Conservation (phyloP, 2,329 filamentous ascomycete genomes). For the Fusarium scirpi region DNA sequence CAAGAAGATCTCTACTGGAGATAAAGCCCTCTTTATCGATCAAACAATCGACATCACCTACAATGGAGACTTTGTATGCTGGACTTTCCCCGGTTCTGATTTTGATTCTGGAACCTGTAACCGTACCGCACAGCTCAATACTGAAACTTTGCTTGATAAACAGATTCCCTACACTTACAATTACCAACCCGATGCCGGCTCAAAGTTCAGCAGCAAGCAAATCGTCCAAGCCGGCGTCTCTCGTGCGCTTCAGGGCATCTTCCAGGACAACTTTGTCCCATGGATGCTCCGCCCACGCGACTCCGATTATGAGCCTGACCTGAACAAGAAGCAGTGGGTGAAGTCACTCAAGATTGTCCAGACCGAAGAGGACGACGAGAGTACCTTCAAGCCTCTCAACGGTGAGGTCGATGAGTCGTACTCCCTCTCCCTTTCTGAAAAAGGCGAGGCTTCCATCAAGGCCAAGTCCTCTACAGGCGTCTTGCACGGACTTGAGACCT, state of each 20-base stretch:
- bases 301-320: slow-evolving; percentile 72
- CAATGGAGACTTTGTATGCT: slow-evolving; percentile 68
- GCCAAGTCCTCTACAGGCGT: slow-evolving; percentile 77
- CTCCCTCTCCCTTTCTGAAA: slow-evolving; percentile 68
- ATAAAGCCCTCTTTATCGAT: slow-evolving; percentile 65
- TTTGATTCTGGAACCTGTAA: slow-evolving; percentile 41
- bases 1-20: slow-evolving; percentile 62
- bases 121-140: slow-evolving; percentile 29
- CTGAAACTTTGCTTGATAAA: slow-evolving; percentile 52
- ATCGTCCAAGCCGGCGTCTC: slow-evolving; percentile 68
- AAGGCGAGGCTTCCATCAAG: slow-evolving; percentile 71
- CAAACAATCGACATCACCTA: slow-evolving; percentile 66
- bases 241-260: slow-evolving; percentile 73
- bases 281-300: slow-evolving; percentile 80
- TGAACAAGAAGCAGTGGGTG: slow-evolving; percentile 61
- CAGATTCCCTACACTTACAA: slow-evolving; percentile 64
- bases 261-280: slow-evolving; percentile 76
- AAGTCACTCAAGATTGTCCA: slow-evolving; percentile 72
- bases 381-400: slow-evolving; percentile 69
- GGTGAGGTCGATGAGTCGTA: slow-evolving; percentile 82
- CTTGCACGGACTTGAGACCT: slow-evolving; percentile 79
- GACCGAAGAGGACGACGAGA: slow-evolving; percentile 63
- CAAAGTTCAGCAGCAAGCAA: slow-evolving; percentile 61
- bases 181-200: slow-evolving; percentile 55
- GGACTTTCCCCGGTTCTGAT: slow-evolving; percentile 50